Conservation (phyloP, 2,329 filamentous ascomycete genomes). For the Myriosclerotinia scirpicola region DNA sequence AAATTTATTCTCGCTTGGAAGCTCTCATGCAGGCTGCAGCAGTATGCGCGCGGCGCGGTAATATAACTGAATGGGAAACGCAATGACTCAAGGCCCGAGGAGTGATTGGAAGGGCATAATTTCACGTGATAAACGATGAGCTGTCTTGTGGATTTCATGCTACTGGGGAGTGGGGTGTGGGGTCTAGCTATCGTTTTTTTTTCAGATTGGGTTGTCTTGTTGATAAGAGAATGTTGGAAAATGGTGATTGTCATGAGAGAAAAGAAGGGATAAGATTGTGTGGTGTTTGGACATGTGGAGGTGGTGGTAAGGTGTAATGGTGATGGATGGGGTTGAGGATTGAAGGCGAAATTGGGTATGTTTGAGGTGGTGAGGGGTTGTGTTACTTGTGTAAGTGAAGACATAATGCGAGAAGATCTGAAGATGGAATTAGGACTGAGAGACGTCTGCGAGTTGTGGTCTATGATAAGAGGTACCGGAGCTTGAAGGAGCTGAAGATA, state of each 20-base stretch:
- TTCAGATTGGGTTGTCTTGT: background rate
- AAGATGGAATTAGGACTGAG: background rate
- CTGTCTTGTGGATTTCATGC: background rate
- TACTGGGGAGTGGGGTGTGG: background rate
- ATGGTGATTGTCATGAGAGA: background rate
- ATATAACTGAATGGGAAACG: no score
- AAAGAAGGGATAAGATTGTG: no score
- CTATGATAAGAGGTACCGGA: background rate
- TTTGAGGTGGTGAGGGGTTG: background rate
- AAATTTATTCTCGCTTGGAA: no score
- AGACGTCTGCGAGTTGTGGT: background rate
- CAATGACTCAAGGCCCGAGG: no score
- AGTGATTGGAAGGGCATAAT: background rate
- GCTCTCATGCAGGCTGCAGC: background rate
- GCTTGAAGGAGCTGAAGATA: background rate
- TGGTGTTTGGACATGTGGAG: no score
- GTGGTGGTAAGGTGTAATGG: no score
- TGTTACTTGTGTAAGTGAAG: background rate
- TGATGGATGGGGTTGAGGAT: background rate
- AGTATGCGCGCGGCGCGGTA: no score
- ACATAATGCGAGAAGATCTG: background rate
- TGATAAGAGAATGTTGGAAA: background rate
- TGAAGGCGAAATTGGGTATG: background rate
- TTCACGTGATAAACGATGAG: background rate
- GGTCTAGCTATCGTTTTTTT: background rate